Conservation (phyloP, 2,329 filamentous ascomycete species). For the Talaromyces rugulosus region DNA sequence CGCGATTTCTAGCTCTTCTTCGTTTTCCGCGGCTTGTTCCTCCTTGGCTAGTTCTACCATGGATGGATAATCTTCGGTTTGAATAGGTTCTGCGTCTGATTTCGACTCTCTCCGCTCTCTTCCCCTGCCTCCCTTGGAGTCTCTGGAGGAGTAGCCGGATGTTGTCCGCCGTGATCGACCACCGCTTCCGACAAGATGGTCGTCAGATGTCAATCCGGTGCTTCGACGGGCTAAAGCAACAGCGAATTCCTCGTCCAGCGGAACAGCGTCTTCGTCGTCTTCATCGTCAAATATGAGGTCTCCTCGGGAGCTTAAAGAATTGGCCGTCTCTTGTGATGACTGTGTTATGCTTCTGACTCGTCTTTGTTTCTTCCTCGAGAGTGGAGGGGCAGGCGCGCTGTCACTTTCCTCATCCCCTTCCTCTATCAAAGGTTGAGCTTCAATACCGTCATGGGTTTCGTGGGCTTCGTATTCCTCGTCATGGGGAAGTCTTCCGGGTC, state of each 20-base stretch:
- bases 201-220: slow-evolving; percentile 57
- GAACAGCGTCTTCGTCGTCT: slow-evolving; percentile 89
- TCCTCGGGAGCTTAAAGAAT: slow-evolving; percentile 80
- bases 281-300: slow-evolving; percentile 92
- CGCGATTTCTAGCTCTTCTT: slow-evolving; percentile 55
- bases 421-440: slow-evolving; percentile 61
- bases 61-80: slow-evolving; percentile 39
- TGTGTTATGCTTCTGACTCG: slow-evolving; percentile 73
- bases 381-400: background rate
- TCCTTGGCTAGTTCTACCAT: slow-evolving; percentile 55
- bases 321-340: slow-evolving; percentile 74
- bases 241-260: slow-evolving; percentile 87
- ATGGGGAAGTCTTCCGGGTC: slow-evolving; percentile 58
- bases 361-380: slow-evolving; percentile 17
- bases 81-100: slow-evolving; percentile 24
- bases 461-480: slow-evolving; percentile 48
- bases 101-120: slow-evolving; percentile 30
- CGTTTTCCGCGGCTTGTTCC: slow-evolving; percentile 49
- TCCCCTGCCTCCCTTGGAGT: slow-evolving; percentile 26
- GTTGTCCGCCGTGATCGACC: slow-evolving; percentile 49
- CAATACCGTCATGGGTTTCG: background rate
- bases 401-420: slow-evolving; percentile 48
- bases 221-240: slow-evolving; percentile 71
- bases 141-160: slow-evolving; percentile 41
- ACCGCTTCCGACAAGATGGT: slow-evolving; percentile 55